These are phyloP conservation scores for Saraca asoca DNA, from an alignment of 331 rosid genomes.

Conservation along the genomic window DNA sequence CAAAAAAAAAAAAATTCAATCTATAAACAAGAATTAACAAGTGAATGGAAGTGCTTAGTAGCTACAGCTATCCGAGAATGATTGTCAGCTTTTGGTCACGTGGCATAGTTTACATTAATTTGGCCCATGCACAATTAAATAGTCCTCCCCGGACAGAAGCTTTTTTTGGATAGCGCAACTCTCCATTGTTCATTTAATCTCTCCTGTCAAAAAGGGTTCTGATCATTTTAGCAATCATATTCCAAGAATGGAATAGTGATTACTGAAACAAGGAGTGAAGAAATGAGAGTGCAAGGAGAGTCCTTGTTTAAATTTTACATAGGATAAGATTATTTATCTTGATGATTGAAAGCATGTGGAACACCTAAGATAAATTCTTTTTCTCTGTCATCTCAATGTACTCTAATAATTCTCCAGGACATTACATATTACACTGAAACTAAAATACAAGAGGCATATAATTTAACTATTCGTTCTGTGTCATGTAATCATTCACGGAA, in stretches of 20 bases:
- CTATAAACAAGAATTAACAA: too few species aligned
- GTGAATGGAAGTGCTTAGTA: conserved; percentile 13
- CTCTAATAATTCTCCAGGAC: too few species aligned
- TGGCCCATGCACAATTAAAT: neutral
- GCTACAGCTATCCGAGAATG: conserved; percentile 7
- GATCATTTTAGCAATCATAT: neutral
- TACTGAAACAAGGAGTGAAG: neutral
- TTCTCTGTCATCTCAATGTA: too few species aligned
- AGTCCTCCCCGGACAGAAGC: neutral
- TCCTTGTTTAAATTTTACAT: neutral
- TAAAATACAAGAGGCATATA: neutral
- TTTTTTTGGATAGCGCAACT: neutral
- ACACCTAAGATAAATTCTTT: too few species aligned
- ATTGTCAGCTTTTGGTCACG: neutral
- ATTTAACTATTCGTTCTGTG: neutral
- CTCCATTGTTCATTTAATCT: neutral
- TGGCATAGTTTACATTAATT: neutral
- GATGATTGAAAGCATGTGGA: too few species aligned
- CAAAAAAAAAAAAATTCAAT: too few species aligned
- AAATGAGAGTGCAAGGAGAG: neutral
- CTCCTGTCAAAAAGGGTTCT: neutral
- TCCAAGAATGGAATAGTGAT: neutral
- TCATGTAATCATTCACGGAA: neutral
- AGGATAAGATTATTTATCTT: neutral
- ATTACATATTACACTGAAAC: neutral